Evolutionary conservation across 1,284 basidiomycete genomes (phyloP).

Genomic region (Trametes hirsuta): DNA sequence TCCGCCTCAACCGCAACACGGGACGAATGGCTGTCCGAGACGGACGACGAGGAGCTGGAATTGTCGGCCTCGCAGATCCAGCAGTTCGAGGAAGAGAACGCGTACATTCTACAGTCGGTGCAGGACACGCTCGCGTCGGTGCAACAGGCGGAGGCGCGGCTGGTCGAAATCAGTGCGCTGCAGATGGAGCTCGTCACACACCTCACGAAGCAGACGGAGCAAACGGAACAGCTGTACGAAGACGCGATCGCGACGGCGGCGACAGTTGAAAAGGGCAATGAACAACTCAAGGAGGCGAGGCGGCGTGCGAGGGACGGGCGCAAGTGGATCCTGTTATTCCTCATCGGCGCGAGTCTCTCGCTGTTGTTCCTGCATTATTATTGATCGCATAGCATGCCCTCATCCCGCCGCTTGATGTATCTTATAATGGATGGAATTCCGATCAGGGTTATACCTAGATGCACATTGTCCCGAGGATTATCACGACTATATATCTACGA

Average conservation of each 20-base stretch:
- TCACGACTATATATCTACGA: constrained; percentile 17
- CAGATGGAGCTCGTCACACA: constrained; percentile 89
- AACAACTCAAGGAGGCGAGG: constrained; percentile 82
- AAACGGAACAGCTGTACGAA: constrained; percentile 87
- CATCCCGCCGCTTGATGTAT: background rate
- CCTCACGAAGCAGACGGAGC: constrained; percentile 85
- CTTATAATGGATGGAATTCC: constrained; percentile 13
- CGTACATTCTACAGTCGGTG: constrained; percentile 78
- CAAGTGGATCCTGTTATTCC: constrained; percentile 83
- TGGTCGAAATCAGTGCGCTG: constrained; percentile 88
- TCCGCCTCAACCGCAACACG: constrained; percentile 28
- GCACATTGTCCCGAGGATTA: constrained; percentile 15
- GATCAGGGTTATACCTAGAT: constrained; percentile 15
- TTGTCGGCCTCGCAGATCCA: constrained; percentile 84
- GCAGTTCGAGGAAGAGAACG: constrained; percentile 90
- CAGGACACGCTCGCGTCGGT: constrained; percentile 86
- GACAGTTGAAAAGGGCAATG: constrained; percentile 85
- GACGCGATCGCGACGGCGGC: constrained; percentile 85
- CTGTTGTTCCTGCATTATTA: constrained; percentile 89
- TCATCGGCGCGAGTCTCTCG: constrained; percentile 84
- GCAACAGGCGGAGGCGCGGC: constrained; percentile 84
- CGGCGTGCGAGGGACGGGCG: constrained; percentile 82
- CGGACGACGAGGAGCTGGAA: constrained; percentile 74
- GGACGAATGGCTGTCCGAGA: constrained; percentile 50
- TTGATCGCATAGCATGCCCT: constrained; percentile 35